Base-by-base conservation (phyloP, 2,329 filamentous ascomycete species). In the Mycosphaerella arachidis region DNA sequence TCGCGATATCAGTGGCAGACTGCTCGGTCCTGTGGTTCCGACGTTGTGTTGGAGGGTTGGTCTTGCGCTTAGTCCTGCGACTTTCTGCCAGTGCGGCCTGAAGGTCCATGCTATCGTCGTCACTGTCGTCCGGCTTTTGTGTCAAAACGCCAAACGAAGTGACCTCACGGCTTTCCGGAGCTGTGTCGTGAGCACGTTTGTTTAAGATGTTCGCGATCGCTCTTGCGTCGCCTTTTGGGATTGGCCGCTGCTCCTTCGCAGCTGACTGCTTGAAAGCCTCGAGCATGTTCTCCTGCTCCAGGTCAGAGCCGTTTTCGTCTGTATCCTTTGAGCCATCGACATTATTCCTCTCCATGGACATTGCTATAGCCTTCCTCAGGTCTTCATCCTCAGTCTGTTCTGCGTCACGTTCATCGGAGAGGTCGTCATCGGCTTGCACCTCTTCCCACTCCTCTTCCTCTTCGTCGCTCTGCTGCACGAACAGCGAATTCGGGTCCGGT, bases 131-230 rank as follows among this genome's bases (percentile, higher is more conserved):
- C 10, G 66, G 55, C 48, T 63, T 68, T n/a, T 67, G 69, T 13
- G 66, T 68, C 13, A 68, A 69, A 3, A 72, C 69, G 24, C 70
- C 70, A 54, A 73, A 72, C 3, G 64, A 69, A 6, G 69, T 70
- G 20, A 66, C 58, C 53, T 72, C 80, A 48, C 77, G 76, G 61
- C 76, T 74, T 56, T 72, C 61, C 66, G 76, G 76, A 0, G 87
- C 78, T 37, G 81, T 79, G 18, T 86, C 86, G 64, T 81, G 89
- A 16, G 88, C 84, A 69, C 88, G 81, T 65, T 88, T 88, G 69
- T 92, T 92, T 58, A 91, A 86, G 55, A 90, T 82, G 62, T 87
- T 85, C 10, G 88, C 88, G 62, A 91, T 89, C 71, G 87, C 85
- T 37, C 82, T 80, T 2, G 74, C 78, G 48, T 74, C 78, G 40